Base-by-base conservation (phyloP, 1,284 basidiomycete species). In the Agroathelia rolfsii region DNA sequence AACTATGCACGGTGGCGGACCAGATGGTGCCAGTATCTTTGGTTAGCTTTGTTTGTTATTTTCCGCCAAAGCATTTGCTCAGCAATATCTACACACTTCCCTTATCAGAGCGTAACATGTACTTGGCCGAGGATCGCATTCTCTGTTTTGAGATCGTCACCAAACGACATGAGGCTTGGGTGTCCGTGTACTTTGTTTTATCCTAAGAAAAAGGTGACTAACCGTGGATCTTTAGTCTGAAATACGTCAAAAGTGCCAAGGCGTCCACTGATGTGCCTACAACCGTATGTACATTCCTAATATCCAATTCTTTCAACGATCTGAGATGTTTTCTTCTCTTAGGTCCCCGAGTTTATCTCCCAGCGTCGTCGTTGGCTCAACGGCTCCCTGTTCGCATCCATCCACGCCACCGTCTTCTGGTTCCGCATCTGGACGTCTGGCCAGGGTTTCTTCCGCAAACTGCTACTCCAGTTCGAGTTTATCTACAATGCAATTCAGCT, bases 61-160 rank as follows among this genome's bases (percentile, higher is more conserved):
- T 21, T 26, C 2, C 36, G 69, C 71, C 87, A 90, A 45, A 87
- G 87, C 31, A 75, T 83, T 2, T 84, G 76, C 15, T 25, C 35
- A 24, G 24, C 30, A 32, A 1, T 17, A 14, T 29, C 34, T 15
- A 24, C 31, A 30, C 86, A n/a, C 50, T 22, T 24, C 10, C 13
- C n/a, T 23, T 41, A 32, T 23, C 54, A 63, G 74, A 89, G 53
- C 69, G 84, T 22, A 92, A 92, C 62, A 90, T 89, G 83, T 89
- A 88, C 53, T 73, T 89, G 40, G 87, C 87, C 15, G 86, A 85
- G 51, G 92, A 96, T 62, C 86, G 94, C 49, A 96, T 97, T 42
- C 62, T 95, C 27, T 97, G 93, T 58, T 98, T 95, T 58, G 94
- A 97, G 59, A 87, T 98, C 32, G 88, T 96, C 31, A 93, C 92